A percentile compares a stretch with the other conserved stretches of the same genome.
phyloP scores from a whole-genome alignment of 2,329 filamentous ascomycete species.

The Helicocarpus griseus region DNA sequence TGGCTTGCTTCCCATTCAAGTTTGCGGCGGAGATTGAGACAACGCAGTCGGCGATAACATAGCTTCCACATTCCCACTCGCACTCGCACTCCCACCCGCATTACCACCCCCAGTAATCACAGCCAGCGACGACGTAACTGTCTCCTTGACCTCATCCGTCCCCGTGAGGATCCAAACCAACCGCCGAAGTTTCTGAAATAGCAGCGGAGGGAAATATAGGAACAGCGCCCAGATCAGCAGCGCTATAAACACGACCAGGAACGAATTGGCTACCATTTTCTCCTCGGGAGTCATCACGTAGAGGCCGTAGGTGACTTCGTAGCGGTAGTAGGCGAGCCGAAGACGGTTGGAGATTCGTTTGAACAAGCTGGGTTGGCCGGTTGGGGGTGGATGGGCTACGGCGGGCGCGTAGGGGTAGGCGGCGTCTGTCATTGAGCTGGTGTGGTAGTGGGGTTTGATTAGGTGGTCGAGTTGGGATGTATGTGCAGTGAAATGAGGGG shows the following conservation, averaged over 20 bases:
- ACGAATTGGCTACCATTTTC: slow-evolving; percentile 33
- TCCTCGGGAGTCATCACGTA: slow-evolving; percentile 37
- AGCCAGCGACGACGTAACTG: slow-evolving; percentile 10
- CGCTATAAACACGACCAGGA: slow-evolving; percentile 26
- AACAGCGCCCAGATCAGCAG: slow-evolving; percentile 28
- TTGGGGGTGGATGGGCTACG: not conserved
- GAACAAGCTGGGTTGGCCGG: slow-evolving; percentile 15
- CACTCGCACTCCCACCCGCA: not conserved
- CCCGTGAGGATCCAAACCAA: slow-evolving; percentile 31
- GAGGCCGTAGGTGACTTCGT: slow-evolving; percentile 37
- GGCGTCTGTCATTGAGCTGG: not conserved
- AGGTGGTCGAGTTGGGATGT: not conserved
- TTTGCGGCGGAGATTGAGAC: not conserved
- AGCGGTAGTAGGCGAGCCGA: slow-evolving; percentile 36
- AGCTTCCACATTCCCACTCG: too few species aligned
- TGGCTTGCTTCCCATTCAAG: too few species aligned
- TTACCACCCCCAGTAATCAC: not conserved
- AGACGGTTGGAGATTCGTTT: slow-evolving; percentile 24
- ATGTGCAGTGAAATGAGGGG: not conserved
- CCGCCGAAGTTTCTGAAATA: slow-evolving; percentile 27
- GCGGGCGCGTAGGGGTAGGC: not conserved
- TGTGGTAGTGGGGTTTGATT: not conserved
- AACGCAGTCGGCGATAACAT: not conserved
- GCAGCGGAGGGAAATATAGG: slow-evolving; percentile 27
- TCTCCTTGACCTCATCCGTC: slow-evolving; percentile 22